These are phyloP conservation scores for Carnegiea gigantea DNA, from an alignment of 179 eudicot genomes.

Conservation along the genomic window DNA sequence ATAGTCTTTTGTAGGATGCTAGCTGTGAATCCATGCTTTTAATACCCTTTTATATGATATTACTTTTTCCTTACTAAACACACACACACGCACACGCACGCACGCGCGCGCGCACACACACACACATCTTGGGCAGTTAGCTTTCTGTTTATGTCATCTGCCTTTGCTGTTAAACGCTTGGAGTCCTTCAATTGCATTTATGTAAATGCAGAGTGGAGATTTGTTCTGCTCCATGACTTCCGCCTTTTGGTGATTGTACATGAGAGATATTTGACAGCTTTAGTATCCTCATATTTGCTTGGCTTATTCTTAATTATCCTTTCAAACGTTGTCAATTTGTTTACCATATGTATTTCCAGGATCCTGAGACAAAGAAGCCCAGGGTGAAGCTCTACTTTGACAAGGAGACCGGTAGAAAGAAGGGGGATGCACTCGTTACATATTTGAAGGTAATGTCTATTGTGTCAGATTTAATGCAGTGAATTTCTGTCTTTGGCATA, in stretches of 20 bases:
- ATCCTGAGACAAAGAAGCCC: constrained; percentile 91
- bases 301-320: constrained; percentile 2
- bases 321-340: not conserved
- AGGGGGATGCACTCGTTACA: constrained; percentile 96
- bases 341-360: constrained; percentile 39
- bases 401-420: constrained; percentile 84
- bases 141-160: constrained; percentile 2
- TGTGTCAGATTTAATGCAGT: not conserved
- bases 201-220: constrained; percentile 6
- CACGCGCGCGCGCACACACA: fast-evolving
- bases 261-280: constrained; percentile 17
- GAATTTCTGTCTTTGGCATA: not conserved
- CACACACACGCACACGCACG: not conserved
- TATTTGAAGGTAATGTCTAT: constrained; percentile 67
- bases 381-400: constrained; percentile 93
- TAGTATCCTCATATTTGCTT: not conserved
- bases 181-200: constrained; percentile 9
- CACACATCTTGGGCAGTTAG: not conserved
- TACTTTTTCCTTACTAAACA: too few species aligned
- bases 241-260: not conserved
- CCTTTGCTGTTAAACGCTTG: constrained; percentile 14
- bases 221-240: constrained; percentile 13
- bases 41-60: too few species aligned
- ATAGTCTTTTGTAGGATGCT: too few species aligned
- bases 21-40: too few species aligned